These are phyloP conservation scores for Parietaria judaica DNA, from an alignment of 306 rosid species.

Conservation along the genomic window DNA sequence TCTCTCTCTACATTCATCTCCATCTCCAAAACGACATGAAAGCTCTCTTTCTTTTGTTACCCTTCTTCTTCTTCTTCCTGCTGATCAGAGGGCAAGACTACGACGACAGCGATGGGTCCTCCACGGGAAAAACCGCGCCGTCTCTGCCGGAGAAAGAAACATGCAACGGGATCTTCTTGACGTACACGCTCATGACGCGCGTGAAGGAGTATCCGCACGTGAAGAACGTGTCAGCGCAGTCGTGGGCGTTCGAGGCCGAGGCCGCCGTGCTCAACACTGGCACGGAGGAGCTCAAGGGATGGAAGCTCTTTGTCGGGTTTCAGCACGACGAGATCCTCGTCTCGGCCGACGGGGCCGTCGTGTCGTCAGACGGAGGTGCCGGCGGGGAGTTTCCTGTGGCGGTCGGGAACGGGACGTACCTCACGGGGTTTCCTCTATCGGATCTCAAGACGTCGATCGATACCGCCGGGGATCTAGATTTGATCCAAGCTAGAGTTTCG, in stretches of 20 bases:
- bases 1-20: not conserved
- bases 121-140: not conserved
- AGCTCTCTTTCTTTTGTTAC: conserved; percentile 2
- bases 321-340: conserved; percentile 70
- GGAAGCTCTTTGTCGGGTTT: conserved; percentile 74
- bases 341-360: conserved; percentile 38
- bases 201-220: conserved; percentile 48
- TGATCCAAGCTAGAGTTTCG: conserved; percentile 40
- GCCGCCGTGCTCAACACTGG: conserved; percentile 54
- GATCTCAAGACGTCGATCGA: conserved; percentile 66
- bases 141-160: conserved; percentile 27
- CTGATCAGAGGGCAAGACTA: conserved; percentile 32
- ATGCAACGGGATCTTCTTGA: conserved; percentile 65
- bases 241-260: conserved; percentile 73
- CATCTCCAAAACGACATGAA: conserved; percentile 13
- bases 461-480: conserved; percentile 49
- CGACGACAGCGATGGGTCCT: not conserved
- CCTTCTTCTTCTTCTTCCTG: conserved; percentile 13
- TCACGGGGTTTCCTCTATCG: conserved; percentile 33
- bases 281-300: conserved; percentile 39
- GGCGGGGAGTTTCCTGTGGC: conserved; percentile 47
- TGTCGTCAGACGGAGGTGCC: conserved; percentile 26
- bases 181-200: conserved; percentile 36
- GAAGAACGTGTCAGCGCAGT: conserved; percentile 58
- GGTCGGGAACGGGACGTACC: conserved; percentile 62